Percentiles rank a stretch among this genome's conserved stretches.
These are phyloP conservation scores for Agapanthus africanus DNA, from an alignment of 106 monocot genomes.

Conservation along the genomic window DNA sequence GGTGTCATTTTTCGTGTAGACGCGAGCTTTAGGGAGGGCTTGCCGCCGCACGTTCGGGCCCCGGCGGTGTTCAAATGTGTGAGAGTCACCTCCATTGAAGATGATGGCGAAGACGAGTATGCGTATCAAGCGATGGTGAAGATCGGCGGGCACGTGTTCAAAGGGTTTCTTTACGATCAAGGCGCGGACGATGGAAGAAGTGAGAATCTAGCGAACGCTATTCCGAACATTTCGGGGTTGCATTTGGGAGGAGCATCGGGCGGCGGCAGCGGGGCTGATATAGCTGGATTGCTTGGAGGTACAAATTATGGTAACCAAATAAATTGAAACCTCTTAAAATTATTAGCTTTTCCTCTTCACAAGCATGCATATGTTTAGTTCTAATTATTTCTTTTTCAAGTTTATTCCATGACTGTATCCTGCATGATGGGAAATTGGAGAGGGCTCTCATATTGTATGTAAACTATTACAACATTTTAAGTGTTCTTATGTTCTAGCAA, in stretches of 20 bases:
- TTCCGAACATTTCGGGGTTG: constrained; percentile 32
- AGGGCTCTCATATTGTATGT: too few relatives aligned
- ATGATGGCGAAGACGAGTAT: constrained; percentile 50
- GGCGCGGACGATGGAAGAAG: constrained; percentile 26
- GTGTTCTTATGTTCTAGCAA: too few relatives aligned
- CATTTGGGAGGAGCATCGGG: constrained; percentile 17
- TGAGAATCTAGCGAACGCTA: background rate
- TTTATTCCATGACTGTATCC: too few relatives aligned
- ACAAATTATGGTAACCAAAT: constrained; percentile 12
- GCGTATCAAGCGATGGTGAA: constrained; percentile 50
- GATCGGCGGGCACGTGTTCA: constrained; percentile 53
- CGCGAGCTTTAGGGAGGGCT: constrained; percentile 20
- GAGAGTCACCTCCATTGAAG: constrained; percentile 45
- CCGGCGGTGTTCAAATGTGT: constrained; percentile 68
- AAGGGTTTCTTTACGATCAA: constrained; percentile 54
- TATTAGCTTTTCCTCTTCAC: too few relatives aligned
- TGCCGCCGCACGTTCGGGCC: constrained; percentile 33
- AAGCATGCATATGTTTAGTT: too few relatives aligned
- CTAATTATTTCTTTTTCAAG: too few relatives aligned
- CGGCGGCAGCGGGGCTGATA: background rate
- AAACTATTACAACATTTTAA: too few relatives aligned
- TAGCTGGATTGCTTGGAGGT: constrained; percentile 8
- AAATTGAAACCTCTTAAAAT: constrained; percentile 1
- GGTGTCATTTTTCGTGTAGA: constrained; percentile 9
- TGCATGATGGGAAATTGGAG: too few relatives aligned